Evolutionary conservation across 371 early-diverging fungal genomes (phyloP).

Genomic region (Saksenaea vasiformis): DNA sequence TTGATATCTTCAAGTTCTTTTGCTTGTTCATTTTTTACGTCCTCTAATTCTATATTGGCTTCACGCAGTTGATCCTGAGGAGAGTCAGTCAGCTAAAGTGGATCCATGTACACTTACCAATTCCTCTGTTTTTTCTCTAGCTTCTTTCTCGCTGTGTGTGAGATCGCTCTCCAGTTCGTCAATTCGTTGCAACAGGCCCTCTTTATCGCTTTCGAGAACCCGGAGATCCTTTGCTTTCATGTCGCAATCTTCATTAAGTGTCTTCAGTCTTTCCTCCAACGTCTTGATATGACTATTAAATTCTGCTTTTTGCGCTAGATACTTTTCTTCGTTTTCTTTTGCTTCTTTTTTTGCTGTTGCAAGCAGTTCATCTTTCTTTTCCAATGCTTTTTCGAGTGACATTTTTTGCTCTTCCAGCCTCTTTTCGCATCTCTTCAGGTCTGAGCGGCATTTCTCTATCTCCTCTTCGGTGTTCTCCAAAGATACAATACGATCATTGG

Average conservation of each 20-base stretch:
- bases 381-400: conserved; percentile 21
- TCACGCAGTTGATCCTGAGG: conserved; percentile 16
- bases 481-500: conserved; percentile 49
- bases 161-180: conserved; percentile 36
- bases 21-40: conserved; percentile 26
- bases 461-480: conserved; percentile 48
- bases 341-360: background rate
- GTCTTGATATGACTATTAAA: background rate
- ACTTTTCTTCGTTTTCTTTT: background rate
- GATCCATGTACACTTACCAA: conserved; percentile 9
- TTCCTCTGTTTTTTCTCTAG: conserved; percentile 11
- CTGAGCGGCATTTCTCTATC: conserved; percentile 18
- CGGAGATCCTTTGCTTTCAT: conserved; percentile 28
- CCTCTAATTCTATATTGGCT: conserved; percentile 13
- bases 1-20: conserved; percentile 58
- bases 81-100: background rate
- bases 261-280: conserved; percentile 22
- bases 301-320: background rate
- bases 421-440: conserved; percentile 36
- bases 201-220: conserved; percentile 32
- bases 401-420: conserved; percentile 29
- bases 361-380: conserved; percentile 13
- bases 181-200: conserved; percentile 29
- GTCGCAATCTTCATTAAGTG: conserved; percentile 31
- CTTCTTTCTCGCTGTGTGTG: conserved; percentile 18